Base-by-base conservation (phyloP, 2,329 filamentous ascomycete species). In the Alternaria sp. region DNA sequence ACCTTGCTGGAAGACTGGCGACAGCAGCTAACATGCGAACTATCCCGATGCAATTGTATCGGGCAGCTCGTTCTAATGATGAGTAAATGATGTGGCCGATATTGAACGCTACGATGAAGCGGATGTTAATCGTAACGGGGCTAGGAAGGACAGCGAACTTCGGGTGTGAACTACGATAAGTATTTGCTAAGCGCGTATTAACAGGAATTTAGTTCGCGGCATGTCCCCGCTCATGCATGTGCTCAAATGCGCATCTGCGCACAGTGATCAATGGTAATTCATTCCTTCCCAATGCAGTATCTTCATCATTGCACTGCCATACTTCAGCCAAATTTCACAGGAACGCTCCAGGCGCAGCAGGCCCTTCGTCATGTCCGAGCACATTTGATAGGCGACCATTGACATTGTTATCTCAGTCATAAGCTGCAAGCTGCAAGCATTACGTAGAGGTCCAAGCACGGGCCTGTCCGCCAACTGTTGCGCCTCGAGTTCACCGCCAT, bases 401-500 rank as follows among this genome's bases (percentile, higher is more conserved):
- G 14, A 33, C 26, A 42, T 7, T 21, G 31, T 26, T 46, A 9
- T 8, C 14, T 10, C 44, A 42, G 21, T 7, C 28, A 37, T 23
- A 33, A n/a, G n/a, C n/a, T n/a, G n/a, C 44, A 11, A 23, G 51
- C 39, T 31, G n/a, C 39, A 23, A 28, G 13, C 33, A 57, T n/a
- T 29, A 13, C 33, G 21, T 29, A 26, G 7, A 29, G 17, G 36
- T 34, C 29, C 36, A 21, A 55, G 58, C 63, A 63, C 54, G 58
- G 63, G 46, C 61, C 51, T 26, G 13, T 31, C 56, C 46, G 49
- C 58, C 58, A 58, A 61, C 44, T 58, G 60, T 62, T 65, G 60
- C 58, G 62, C 62, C 62, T 60, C 60, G 45, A 29, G 46, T 57
- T 57, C 54, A 66, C 58, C 65, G 56, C 64, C 51, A 48, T 51